Base-by-base conservation (phyloP, 768 basidiomycete species). In the Mycena belliarum region DNA sequence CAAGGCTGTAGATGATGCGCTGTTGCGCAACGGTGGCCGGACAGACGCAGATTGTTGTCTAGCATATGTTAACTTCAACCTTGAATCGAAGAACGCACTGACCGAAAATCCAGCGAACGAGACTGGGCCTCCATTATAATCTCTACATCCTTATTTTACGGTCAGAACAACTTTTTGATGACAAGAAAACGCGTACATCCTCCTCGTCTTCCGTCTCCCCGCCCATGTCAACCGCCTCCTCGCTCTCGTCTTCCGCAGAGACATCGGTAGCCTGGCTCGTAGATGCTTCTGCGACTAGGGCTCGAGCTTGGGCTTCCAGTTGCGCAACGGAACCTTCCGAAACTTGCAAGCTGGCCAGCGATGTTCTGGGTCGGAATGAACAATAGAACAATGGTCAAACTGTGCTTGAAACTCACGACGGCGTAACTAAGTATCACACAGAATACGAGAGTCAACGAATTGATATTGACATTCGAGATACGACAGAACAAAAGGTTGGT, bases 61-160 rank as follows among this genome's bases (percentile, higher is more conserved):
- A 60, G 33, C 51, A n/a, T 25, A 24, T 12, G 50, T 52, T 43
- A 56, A 58, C 28, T 18, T 32, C 10, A 14, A 47, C n/a, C 2
- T 32, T 20, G 18, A 18, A 26, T 20, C n/a, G 14, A 24, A 38
- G 5, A 48, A 20, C 8, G 21, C 35, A 61, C 75, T 51, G 68
- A 88, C 88, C 91, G 81, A 66, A 93, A 84, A 74, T 93, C 91
- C 20, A 90, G 73, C 6, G 86, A 88, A 53, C 85, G 86, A 18
- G 84, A 72, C 10, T 85, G 76, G 3, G 85, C 85, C 66, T 96
- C 92, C 84, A 93, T 88, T 52, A 96, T 93, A 63, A 96, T 90
- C 76, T 96, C 94, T 61, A 96, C 80, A 69, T 96, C 87, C 88
- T 93, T 56, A 41, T 24, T 54, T 29, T 33, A 38, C 52, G 21